These are phyloP conservation scores for Fusarium staphyleae DNA, from an alignment of 2,329 filamentous ascomycete genomes.

Conservation along the genomic window DNA sequence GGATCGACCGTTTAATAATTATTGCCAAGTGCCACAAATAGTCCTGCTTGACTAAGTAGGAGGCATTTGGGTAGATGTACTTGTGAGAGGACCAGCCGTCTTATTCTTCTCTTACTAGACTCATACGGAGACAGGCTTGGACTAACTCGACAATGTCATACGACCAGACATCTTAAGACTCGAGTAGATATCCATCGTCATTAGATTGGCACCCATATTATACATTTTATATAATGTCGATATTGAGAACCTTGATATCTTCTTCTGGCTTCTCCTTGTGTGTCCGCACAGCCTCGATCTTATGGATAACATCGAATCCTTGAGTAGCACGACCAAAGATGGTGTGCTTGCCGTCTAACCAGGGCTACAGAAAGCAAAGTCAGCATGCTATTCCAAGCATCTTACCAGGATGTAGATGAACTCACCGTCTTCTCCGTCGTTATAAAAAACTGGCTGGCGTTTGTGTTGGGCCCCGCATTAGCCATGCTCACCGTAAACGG, in stretches of 20 bases:
- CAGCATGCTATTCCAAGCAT: neutral
- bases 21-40: no score
- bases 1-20: no score
- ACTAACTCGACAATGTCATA: no score
- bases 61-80: no score
- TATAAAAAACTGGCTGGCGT: conserved; percentile 97
- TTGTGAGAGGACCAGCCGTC: no score
- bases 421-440: conserved; percentile 92
- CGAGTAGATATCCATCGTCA: neutral
- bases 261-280: conserved; percentile 94
- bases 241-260: conserved; percentile 96
- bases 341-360: conserved; percentile 95
- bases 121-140: no score
- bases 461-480: conserved; percentile 93
- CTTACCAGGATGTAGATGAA: conserved; percentile 25
- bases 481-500: conserved; percentile 98
- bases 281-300: conserved; percentile 89
- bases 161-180: neutral
- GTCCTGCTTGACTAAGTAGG: no score
- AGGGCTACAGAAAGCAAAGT: conserved; percentile 63
- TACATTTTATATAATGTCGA: conserved; percentile 62
- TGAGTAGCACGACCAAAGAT: conserved; percentile 92
- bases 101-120: no score
- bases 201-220: neutral
- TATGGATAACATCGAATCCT: conserved; percentile 92